A percentile compares a stretch with the other conserved stretches of the same genome.
phyloP scores from a whole-genome alignment of 1,284 basidiomycete genomes.

The Volvariella volvacea region DNA sequence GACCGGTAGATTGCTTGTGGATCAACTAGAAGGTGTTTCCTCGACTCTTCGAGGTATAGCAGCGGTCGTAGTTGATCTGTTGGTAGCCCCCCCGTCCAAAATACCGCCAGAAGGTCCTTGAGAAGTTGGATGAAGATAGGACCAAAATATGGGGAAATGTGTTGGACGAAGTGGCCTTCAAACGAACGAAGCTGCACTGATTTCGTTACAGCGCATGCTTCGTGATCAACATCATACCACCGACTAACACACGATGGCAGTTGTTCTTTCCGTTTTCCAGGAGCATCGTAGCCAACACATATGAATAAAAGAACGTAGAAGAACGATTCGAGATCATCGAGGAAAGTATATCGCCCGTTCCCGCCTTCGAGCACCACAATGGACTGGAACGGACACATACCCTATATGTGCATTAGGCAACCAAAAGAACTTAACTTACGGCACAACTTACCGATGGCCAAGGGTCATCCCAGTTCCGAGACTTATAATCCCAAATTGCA shows the following conservation, averaged over 20 bases:
- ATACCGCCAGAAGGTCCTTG: too few relatives aligned
- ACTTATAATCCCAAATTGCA: too few relatives aligned
- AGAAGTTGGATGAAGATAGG: too few relatives aligned
- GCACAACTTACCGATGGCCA: too few relatives aligned
- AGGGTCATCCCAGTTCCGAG: too few relatives aligned
- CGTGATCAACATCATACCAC: neutral
- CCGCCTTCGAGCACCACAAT: neutral
- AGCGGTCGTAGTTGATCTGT: too few relatives aligned
- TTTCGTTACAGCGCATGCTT: neutral
- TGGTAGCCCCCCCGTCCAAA: too few relatives aligned
- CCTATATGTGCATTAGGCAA: neutral
- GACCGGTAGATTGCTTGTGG: too few relatives aligned
- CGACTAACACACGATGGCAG: neutral
- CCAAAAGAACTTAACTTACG: too few relatives aligned
- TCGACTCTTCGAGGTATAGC: too few relatives aligned
- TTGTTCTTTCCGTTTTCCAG: neutral
- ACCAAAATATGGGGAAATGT: too few relatives aligned
- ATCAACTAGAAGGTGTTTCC: too few relatives aligned
- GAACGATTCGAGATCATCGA: constrained; percentile 2
- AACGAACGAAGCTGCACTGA: neutral
- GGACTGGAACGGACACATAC: neutral
- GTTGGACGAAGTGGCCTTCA: neutral
- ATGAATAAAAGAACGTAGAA: constrained; percentile 1
- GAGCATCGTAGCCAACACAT: neutral
- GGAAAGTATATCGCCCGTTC: neutral